These are phyloP conservation scores for Stereum hirsutum DNA, from an alignment of 1,284 basidiomycete species.

Conservation along the genomic window DNA sequence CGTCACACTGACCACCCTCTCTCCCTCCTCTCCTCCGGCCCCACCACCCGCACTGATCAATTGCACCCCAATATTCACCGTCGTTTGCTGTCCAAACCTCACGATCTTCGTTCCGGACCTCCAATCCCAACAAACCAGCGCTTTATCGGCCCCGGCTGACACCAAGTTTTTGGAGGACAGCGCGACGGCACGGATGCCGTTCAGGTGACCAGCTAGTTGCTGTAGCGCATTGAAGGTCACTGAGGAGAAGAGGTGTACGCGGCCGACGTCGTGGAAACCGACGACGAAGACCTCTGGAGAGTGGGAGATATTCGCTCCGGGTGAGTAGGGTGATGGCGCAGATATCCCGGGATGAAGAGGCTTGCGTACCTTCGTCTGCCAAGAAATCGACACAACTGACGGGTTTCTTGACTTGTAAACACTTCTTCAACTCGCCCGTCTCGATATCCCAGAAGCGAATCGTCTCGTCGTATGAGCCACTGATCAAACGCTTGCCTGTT, in stretches of 20 bases:
- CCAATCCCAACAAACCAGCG: conserved; percentile 91
- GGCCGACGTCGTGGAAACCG: conserved; percentile 88
- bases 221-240: conserved; percentile 74
- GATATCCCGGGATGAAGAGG: not conserved
- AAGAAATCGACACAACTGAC: conserved; percentile 88
- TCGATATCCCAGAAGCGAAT: conserved; percentile 85
- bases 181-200: conserved; percentile 79
- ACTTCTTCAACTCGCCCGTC: conserved; percentile 74
- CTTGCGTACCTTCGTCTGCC: conserved; percentile 56
- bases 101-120: conserved; percentile 80
- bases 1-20: conserved; percentile 80
- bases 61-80: conserved; percentile 85
- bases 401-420: conserved; percentile 74
- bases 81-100: conserved; percentile 88
- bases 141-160: conserved; percentile 82
- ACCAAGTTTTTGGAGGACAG: conserved; percentile 80
- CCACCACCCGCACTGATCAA: conserved; percentile 45
- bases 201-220: conserved; percentile 76
- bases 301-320: not conserved
- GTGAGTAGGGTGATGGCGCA: not conserved
- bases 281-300: conserved; percentile 75
- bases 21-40: conserved; percentile 69
- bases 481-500: conserved; percentile 67
- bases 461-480: conserved; percentile 86
- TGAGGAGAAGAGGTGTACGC: conserved; percentile 76